Percentiles rank a stretch among this genome's conserved stretches.
Conservation (phyloP, 1,284 basidiomycete species). For the Tylopilus sp. region DNA sequence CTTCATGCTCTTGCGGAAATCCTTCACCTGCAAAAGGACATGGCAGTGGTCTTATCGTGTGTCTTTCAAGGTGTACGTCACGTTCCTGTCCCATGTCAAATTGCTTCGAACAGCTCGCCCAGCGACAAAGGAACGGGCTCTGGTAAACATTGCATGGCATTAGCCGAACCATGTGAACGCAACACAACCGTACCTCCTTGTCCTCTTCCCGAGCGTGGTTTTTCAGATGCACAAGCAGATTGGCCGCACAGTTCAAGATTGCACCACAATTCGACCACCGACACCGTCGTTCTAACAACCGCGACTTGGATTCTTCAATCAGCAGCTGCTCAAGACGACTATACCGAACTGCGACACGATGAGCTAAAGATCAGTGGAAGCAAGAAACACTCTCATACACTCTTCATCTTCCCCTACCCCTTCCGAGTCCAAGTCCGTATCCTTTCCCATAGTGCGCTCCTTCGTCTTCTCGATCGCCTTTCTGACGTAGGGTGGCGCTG, state of each 20-base stretch:
- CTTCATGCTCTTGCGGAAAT: neutral
- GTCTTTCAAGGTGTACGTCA: conserved; percentile 23
- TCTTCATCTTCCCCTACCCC: conserved; percentile 27
- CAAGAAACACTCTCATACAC: conserved; percentile 30
- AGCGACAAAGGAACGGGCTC: conserved; percentile 26
- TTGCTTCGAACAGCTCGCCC: conserved; percentile 20
- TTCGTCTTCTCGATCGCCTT: conserved; percentile 18
- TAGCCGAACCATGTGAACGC: neutral
- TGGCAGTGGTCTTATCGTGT: conserved; percentile 28
- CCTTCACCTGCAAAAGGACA: conserved; percentile 31
- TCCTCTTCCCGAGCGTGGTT: conserved; percentile 41
- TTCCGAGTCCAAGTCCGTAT: conserved; percentile 13
- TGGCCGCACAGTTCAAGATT: conserved; percentile 50
- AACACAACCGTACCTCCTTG: conserved; percentile 28
- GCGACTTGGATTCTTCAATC: conserved; percentile 43
- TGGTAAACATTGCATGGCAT: conserved; percentile 1
- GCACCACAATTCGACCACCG: conserved; percentile 57
- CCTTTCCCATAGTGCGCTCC: conserved; percentile 4
- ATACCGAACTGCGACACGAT: conserved; percentile 38
- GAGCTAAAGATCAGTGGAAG: conserved; percentile 28
- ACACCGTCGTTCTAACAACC: conserved; percentile 49
- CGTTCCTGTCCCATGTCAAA: conserved; percentile 20
- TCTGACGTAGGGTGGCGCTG: conserved; percentile 23
- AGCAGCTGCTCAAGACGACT: conserved; percentile 38
- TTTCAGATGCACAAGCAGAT: conserved; percentile 49